Evolutionary conservation across 805 yeast species (phyloP).

Genomic region (Debaryomyces hansenii): DNA sequence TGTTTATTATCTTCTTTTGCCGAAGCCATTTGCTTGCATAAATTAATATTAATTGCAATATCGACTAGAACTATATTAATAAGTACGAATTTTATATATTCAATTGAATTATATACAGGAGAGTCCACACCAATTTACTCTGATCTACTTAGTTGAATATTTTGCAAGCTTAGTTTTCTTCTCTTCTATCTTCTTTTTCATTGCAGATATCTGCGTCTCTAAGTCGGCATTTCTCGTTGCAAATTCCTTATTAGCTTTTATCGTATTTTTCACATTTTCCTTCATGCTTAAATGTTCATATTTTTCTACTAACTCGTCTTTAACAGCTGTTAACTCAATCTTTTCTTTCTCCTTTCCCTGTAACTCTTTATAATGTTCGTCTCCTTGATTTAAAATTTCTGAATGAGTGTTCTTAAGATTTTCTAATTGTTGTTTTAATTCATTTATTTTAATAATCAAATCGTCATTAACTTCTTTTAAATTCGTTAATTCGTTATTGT

Average conservation of each 20-base stretch:
- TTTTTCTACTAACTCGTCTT: conserved; percentile 18
- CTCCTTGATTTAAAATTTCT: conserved; percentile 36
- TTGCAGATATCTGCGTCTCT: conserved; percentile 29
- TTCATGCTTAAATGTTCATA: conserved; percentile 37
- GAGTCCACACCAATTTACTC: neutral
- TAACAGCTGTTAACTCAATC: conserved; percentile 12
- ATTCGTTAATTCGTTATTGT: conserved; percentile 37
- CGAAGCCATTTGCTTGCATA: neutral
- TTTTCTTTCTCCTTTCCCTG: conserved; percentile 19
- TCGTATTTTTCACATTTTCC: conserved; percentile 36
- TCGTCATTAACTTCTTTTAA: conserved; percentile 38
- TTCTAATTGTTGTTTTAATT: conserved; percentile 26
- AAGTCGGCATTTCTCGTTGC: conserved; percentile 31
- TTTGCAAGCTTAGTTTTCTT: conserved; percentile 26
- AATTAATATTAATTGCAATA: neutral
- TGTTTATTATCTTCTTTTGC: neutral
- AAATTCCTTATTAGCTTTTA: conserved; percentile 42
- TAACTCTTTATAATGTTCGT: conserved; percentile 22
- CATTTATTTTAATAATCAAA: conserved; percentile 24
- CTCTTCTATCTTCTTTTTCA: conserved; percentile 24
- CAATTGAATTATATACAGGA: conserved; percentile 4
- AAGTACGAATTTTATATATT: neutral
- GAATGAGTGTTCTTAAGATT: conserved; percentile 33
- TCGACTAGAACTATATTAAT: neutral
- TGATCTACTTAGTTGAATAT: neutral